A percentile compares a stretch with the other conserved stretches of the same genome.
These are phyloP conservation scores for Peronospora tabacina DNA, from an alignment of 352 stramenopile species.

Conservation along the genomic window DNA sequence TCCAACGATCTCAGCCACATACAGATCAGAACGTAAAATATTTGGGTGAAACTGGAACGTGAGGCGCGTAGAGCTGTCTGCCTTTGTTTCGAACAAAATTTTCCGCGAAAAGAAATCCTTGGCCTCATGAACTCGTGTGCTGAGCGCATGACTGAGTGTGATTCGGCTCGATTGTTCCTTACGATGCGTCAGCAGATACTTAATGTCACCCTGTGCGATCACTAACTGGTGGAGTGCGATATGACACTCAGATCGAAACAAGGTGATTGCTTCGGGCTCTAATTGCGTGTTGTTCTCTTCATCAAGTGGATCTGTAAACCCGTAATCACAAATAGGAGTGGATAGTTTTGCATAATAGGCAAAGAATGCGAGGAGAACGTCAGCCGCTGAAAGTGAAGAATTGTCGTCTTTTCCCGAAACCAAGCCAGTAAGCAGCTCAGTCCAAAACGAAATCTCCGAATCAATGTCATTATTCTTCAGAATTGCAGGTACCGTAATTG, in stretches of 20 bases:
- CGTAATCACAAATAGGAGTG: conserved; percentile 39
- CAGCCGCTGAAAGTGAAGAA: conserved; percentile 34
- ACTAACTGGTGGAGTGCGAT: conserved; percentile 57
- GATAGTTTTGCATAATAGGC: conserved; percentile 44
- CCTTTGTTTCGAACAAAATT: conserved; percentile 45
- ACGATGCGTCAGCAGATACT: conserved; percentile 41
- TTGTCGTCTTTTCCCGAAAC: conserved; percentile 27
- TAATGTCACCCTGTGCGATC: conserved; percentile 53
- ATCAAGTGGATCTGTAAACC: conserved; percentile 55
- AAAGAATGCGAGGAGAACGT: conserved; percentile 56
- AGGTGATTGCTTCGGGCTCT: conserved; percentile 28
- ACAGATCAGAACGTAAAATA: conserved; percentile 52
- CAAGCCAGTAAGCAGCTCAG: conserved; percentile 34
- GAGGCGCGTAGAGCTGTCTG: conserved; percentile 27
- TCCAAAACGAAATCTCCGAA: conserved; percentile 64
- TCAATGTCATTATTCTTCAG: conserved; percentile 40
- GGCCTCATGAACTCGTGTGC: conserved; percentile 42
- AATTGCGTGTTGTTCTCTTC: conserved; percentile 58
- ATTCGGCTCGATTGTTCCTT: conserved; percentile 50
- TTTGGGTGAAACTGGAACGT: conserved; percentile 52
- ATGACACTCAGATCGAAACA: conserved; percentile 58
- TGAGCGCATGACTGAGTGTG: conserved; percentile 67
- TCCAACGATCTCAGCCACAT: conserved; percentile 60
- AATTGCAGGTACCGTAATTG: conserved; percentile 31
- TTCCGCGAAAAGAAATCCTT: conserved; percentile 65